Evolutionary conservation across 2,329 filamentous ascomycete species (phyloP), one percentile per base, ranked within the genome.

Genomic region (Microsporum ferrugineum): DNA sequence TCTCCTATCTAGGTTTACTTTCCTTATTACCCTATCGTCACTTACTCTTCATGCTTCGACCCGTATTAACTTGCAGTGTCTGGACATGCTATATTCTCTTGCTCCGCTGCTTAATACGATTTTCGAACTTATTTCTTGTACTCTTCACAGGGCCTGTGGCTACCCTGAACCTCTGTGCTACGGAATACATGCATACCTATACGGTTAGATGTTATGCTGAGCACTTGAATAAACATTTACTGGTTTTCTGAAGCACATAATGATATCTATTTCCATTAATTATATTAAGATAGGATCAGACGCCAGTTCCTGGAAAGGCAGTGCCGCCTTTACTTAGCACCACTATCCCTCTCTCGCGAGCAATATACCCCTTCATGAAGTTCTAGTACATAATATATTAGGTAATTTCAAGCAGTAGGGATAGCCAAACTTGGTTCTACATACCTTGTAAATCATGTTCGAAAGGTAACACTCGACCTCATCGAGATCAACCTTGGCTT

Each of bases 361-460:
- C 87, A 67, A 99, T 99, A 75, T 99, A 99, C 45, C 95, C 94
- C 76, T 97, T 99, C 89, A 99, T 96, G 29, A 94, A 80, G 62
- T 88, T 88, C 90, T 96, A 23, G 17, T 23, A 66, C 51, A 55
- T n/a, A 34, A 68, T 66, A 63, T 61, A 8, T 43, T 43, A 57
- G 34, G 7, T 8, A 27, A 29, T 43, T n/a, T 14, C 34, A 6
- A 4, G 10, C 36, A 38, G 43, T 5, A 55, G 55, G 53, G n/a
- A 23, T 31, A 27, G 10, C 60, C 78, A 63, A 75, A 95, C 12
- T 10, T 10, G 8, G 5, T 7, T 33, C 7, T 29, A 49, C 27
- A 14, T 31, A 49, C 92, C 84, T 97, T 99, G 79, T 97, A 99
- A 64, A 99, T 96, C 83, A 96, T 89, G 72, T 96, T 97, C 33